A percentile compares a stretch with the other conserved stretches of the same genome.
These are phyloP conservation scores for Tetrahymena malaccensis DNA, from an alignment of 73 alveolate genomes.

Conservation along the genomic window DNA sequence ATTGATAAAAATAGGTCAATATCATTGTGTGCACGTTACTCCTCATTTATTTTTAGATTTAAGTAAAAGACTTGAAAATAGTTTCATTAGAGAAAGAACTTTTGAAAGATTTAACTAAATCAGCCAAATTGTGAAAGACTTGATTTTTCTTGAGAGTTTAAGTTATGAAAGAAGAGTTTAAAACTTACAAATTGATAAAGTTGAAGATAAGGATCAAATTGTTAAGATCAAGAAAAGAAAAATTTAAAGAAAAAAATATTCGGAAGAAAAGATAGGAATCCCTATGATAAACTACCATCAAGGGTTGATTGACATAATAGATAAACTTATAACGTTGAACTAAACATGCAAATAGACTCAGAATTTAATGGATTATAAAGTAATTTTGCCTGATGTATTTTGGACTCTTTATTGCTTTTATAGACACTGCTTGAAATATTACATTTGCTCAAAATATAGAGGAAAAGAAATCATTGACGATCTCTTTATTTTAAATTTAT, in stretches of 20 bases:
- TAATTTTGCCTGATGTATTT: not conserved
- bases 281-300: not conserved
- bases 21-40: not conserved
- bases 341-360: not conserved
- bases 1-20: not conserved
- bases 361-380: not conserved
- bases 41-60: not conserved
- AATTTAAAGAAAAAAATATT: not conserved
- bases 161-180: not conserved
- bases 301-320: not conserved
- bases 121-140: not conserved
- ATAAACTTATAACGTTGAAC: not conserved
- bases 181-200: not conserved
- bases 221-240: not conserved
- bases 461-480: not conserved
- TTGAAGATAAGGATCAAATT: not conserved
- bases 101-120: not conserved
- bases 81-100: not conserved
- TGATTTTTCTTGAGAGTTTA: not conserved
- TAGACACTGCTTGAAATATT: not conserved
- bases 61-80: not conserved
- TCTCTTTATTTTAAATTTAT: not conserved
- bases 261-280: not conserved
- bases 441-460: not conserved
- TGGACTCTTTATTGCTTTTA: not conserved